Percentiles rank a stretch among this genome's conserved stretches.
Evolutionary conservation across 1,284 basidiomycete genomes (phyloP).

Genomic region (Trichosporon inkin): DNA sequence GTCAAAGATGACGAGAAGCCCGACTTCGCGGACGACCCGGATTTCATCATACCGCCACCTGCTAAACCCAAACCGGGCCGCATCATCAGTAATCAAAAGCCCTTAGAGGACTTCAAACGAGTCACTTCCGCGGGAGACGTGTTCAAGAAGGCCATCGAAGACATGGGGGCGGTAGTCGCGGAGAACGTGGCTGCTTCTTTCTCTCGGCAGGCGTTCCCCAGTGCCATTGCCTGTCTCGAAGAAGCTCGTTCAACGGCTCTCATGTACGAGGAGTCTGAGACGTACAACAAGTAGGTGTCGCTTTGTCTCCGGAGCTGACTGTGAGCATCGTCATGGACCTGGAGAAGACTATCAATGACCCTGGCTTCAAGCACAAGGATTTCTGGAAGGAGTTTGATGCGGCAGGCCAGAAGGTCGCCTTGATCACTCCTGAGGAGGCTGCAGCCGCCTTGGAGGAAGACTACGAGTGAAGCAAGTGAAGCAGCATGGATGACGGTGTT

Average conservation of each 20-base stretch:
- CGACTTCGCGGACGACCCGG: conserved; percentile 52
- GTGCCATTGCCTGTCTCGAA: conserved; percentile 69
- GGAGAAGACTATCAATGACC: conserved; percentile 33
- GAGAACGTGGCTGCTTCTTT: conserved; percentile 69
- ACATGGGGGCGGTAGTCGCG: conserved; percentile 64
- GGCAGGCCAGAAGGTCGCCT: conserved; percentile 30
- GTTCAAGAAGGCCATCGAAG: conserved; percentile 68
- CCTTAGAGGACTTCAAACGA: conserved; percentile 68
- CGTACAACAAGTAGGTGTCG: conserved; percentile 43
- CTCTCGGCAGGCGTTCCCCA: conserved; percentile 59
- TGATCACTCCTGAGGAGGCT: conserved; percentile 43
- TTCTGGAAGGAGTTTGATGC: conserved; percentile 48
- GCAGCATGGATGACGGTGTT: not conserved
- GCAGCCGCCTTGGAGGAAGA: conserved; percentile 38
- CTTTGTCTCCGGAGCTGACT: not conserved
- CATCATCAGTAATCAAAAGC: conserved; percentile 63
- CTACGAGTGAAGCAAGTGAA: conserved; percentile 17
- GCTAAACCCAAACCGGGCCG: conserved; percentile 34
- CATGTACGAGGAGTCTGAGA: conserved; percentile 49
- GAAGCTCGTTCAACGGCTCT: conserved; percentile 63
- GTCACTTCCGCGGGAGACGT: conserved; percentile 64
- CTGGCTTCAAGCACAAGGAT: conserved; percentile 44
- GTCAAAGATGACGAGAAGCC: conserved; percentile 52
- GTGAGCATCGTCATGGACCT: conserved; percentile 37
- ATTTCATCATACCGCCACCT: conserved; percentile 42